Evolutionary conservation across 2,329 filamentous ascomycete species (phyloP).

Genomic region (Xylaria polymorpha): DNA sequence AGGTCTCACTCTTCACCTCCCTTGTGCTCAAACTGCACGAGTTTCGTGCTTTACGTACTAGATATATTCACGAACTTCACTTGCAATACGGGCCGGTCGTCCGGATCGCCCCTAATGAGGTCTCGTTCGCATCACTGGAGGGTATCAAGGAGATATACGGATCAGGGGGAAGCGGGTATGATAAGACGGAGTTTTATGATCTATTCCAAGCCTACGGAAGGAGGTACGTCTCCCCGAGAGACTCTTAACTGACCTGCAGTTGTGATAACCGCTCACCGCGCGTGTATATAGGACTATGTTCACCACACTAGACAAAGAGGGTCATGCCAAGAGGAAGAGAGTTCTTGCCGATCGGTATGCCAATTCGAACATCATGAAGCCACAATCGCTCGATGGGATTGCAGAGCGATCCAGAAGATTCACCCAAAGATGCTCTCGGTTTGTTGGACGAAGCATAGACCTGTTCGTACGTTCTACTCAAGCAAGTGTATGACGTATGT

Average conservation of each 20-base stretch:
- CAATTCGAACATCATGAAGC: constrained; percentile 73
- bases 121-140: constrained; percentile 66
- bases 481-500: neutral
- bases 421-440: constrained; percentile 62
- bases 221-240: constrained; percentile 54
- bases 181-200: constrained; percentile 74
- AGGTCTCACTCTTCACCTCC: constrained; percentile 61
- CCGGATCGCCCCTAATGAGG: constrained; percentile 67
- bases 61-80: constrained; percentile 68
- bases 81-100: constrained; percentile 67
- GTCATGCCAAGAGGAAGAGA: constrained; percentile 70
- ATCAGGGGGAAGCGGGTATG: constrained; percentile 70
- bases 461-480: constrained; percentile 64
- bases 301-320: constrained; percentile 63
- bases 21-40: constrained; percentile 67
- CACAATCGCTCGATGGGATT: constrained; percentile 67
- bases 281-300: constrained; percentile 66
- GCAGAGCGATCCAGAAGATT: constrained; percentile 67
- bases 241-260: no score
- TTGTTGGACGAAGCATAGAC: constrained; percentile 62
- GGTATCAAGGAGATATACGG: constrained; percentile 73
- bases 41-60: constrained; percentile 62
- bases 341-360: constrained; percentile 75
- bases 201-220: constrained; percentile 68
- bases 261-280: constrained; percentile 17